Percentiles rank a stretch among this genome's conserved stretches.
These are phyloP conservation scores for Aureobasidium pullulans DNA, from an alignment of 2,329 filamentous ascomycete species.

Conservation along the genomic window DNA sequence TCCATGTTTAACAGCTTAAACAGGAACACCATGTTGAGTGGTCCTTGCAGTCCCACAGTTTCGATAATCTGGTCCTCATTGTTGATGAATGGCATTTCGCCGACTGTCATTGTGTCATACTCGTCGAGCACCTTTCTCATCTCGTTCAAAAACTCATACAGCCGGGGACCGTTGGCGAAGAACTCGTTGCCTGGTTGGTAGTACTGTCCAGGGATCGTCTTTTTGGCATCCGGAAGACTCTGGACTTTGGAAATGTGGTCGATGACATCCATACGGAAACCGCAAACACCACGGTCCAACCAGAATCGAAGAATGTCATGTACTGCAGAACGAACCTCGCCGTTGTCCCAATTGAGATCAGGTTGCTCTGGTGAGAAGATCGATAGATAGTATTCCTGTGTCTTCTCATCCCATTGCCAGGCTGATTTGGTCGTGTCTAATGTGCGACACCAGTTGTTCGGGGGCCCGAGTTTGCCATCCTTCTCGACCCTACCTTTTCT, in stretches of 20 bases:
- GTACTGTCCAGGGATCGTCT: constrained; percentile 16
- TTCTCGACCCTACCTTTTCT: constrained; percentile 33
- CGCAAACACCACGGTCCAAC: constrained; percentile 59
- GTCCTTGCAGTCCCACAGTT: constrained; percentile 44
- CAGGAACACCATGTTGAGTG: constrained; percentile 65
- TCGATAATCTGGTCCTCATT: constrained; percentile 45
- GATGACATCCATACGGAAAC: constrained; percentile 30
- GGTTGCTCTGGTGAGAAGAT: constrained; percentile 71
- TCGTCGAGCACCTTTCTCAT: constrained; percentile 38
- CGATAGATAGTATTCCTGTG: constrained; percentile 68
- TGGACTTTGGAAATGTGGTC: constrained; percentile 23
- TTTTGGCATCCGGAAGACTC: constrained; percentile 20
- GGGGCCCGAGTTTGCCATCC: constrained; percentile 56
- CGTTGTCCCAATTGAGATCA: constrained; percentile 78
- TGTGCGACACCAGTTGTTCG: constrained; percentile 61
- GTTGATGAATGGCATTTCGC: constrained; percentile 43
- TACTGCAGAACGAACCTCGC: constrained; percentile 58
- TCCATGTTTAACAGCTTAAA: constrained; percentile 46
- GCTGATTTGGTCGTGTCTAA: constrained; percentile 49
- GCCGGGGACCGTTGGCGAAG: constrained; percentile 30
- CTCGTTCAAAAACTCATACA: constrained; percentile 42
- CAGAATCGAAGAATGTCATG: constrained; percentile 58
- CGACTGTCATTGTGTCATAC: constrained; percentile 45
- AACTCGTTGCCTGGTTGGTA: constrained; percentile 17
- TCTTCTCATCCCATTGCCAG: constrained; percentile 68